Evolutionary conservation across 1,284 basidiomycete species (phyloP), one percentile per base, ranked within the genome.

Genomic region (Cutaneotrichosporon sp.): DNA sequence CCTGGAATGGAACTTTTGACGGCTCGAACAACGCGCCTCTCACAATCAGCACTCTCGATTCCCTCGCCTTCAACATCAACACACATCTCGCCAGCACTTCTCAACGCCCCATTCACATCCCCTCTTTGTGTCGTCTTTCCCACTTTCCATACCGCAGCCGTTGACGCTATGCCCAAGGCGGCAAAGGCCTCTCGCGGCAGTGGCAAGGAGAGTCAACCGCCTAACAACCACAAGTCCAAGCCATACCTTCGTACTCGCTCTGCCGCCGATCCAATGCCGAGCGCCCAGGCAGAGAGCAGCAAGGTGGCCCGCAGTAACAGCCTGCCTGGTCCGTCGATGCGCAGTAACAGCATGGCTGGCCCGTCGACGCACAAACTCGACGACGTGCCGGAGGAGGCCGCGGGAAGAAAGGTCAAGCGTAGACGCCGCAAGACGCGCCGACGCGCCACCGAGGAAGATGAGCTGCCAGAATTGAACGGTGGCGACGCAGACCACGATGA

Each of bases 141-240:
- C 20, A 30, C 26, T 30, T 30, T 10, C 26, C 26, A 30, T 10
- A 30, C 20, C 39, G 9, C 18, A n/a, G 7, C 13, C 43, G 15
- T 38, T 2, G 14, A 17, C 43, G 44, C 13, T 3, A 52, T 52
- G 50, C 50, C 50, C 43, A 52, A 52, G 37, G 37, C 44, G 13
- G 38, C n/a, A 18, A 46, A 39, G 33, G 36, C n/a, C n/a, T n/a
- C 17, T n/a, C 36, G 36, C 36, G 15, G 15, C 36, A 38, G 17
- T 18, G 36, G 35, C 34, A 38, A 23, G 21, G 46, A 21, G 15
- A 38, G 26, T 21, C 22, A 47, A 15, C 9, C 17, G n/a, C 18
- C 22, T 8, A 22, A 4, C 22, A 20, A 18, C 34, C 14, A 46
- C 15, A 9, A 30, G 13, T 15, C 4, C 36, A 26, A 47, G 10